phyloP scores from a whole-genome alignment of 768 basidiomycete genomes.

The Lactarius deliciosus region DNA sequence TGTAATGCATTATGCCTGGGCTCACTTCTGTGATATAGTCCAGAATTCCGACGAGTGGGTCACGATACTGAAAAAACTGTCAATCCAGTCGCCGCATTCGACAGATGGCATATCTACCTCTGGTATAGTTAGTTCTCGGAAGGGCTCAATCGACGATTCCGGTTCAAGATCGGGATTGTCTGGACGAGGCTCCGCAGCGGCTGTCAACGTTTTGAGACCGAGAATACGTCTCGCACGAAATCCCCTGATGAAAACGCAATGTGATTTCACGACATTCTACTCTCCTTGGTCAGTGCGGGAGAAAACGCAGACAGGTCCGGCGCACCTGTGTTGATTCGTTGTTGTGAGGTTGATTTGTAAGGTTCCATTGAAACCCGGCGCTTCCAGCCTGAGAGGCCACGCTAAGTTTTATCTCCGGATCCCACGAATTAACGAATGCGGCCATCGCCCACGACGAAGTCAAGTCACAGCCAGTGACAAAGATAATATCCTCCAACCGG shows the following conservation, averaged over 20 bases:
- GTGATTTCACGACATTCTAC: constrained; percentile 5
- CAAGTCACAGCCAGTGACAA: constrained; percentile 28
- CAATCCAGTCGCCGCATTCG: neutral
- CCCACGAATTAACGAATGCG: constrained; percentile 18
- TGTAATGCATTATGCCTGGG: neutral
- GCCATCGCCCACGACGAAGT: constrained; percentile 28
- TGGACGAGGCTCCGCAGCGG: constrained; percentile 13
- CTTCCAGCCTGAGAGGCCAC: neutral
- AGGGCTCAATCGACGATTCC: constrained; percentile 16
- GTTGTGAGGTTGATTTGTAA: constrained; percentile 16
- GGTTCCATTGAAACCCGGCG: constrained; percentile 13
- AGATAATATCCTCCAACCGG: constrained; percentile 26
- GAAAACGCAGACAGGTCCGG: neutral
- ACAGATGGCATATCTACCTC: constrained; percentile 5
- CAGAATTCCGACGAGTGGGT: constrained; percentile 23
- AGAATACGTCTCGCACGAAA: constrained; percentile 25
- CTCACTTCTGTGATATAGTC: constrained; percentile 24
- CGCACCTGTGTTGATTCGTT: constrained; percentile 3
- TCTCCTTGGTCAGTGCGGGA: neutral
- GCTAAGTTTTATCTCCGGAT: constrained; percentile 14
- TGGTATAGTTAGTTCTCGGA: constrained; percentile 18
- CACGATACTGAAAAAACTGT: constrained; percentile 15
- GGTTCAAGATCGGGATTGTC: constrained; percentile 18
- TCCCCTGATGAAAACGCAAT: constrained; percentile 28
- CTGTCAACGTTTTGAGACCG: constrained; percentile 14